phyloP scores from a whole-genome alignment of 768 basidiomycete species.

The Tylopilus cervinicoccineus region DNA sequence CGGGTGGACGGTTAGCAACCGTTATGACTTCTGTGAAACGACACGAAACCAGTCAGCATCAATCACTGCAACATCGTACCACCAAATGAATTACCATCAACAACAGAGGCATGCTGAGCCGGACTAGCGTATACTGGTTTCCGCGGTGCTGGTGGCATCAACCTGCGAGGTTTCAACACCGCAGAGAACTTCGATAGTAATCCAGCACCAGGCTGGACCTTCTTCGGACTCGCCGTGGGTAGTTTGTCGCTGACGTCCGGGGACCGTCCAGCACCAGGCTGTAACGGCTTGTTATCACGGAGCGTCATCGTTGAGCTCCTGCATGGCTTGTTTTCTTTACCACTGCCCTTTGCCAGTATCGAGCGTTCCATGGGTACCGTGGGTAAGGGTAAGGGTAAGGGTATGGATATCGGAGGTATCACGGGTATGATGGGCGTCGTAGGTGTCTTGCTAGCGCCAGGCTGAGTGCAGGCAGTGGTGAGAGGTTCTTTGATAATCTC shows the following conservation, averaged over 20 bases:
- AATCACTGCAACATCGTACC: conserved; percentile 3
- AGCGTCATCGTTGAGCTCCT: conserved; percentile 1
- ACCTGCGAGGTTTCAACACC: conserved; percentile 4
- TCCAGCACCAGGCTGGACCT: conserved; percentile 5
- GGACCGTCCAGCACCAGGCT: conserved; percentile 1
- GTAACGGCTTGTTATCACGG: background rate
- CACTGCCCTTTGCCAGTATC: conserved; percentile 1
- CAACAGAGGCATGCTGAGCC: background rate
- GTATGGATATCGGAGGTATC: background rate
- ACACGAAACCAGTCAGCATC: background rate
- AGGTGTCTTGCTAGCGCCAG: conserved; percentile 7
- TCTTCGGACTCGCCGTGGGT: conserved; percentile 3
- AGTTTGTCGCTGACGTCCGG: background rate
- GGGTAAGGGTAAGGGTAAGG: conserved; percentile 4
- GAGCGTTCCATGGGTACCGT: conserved; percentile 2
- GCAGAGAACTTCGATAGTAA: conserved; percentile 3
- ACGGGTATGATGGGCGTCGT: conserved; percentile 6
- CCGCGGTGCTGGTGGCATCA: conserved; percentile 12
- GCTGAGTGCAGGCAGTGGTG: conserved; percentile 1
- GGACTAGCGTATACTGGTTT: background rate
- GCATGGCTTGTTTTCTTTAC: conserved; percentile 16
- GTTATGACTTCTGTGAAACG: conserved; percentile 7
- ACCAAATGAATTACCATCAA: background rate
- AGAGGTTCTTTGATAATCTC: background rate
- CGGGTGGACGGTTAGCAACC: conserved; percentile 3